Conservation (phyloP, 768 basidiomycete species). For the Boletus barrowsii region DNA sequence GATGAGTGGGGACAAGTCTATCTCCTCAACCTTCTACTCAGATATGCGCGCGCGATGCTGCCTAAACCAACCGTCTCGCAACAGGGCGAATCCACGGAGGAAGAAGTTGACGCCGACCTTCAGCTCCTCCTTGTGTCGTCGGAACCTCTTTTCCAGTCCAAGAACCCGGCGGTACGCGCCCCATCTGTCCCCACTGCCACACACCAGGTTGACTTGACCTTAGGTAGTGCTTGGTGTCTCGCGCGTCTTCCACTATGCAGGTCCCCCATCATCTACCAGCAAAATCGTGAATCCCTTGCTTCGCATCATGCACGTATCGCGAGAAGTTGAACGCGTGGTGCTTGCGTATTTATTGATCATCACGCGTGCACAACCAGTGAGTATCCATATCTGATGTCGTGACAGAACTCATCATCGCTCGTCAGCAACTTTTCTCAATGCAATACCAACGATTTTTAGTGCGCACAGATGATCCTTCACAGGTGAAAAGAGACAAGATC, state of each 20-base stretch:
- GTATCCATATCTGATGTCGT: conserved; percentile 23
- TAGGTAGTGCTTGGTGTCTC: conserved; percentile 80
- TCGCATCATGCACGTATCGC: conserved; percentile 62
- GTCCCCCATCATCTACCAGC: conserved; percentile 49
- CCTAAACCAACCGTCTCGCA: conserved; percentile 48
- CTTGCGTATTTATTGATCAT: conserved; percentile 69
- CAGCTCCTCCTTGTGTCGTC: conserved; percentile 67
- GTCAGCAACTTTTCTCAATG: conserved; percentile 50
- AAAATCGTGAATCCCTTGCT: conserved; percentile 72
- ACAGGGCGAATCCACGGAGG: conserved; percentile 33
- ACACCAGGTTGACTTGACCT: neutral
- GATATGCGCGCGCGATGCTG: conserved; percentile 86
- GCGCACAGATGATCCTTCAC: conserved; percentile 59
- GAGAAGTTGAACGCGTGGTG: conserved; percentile 74
- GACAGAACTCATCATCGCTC: neutral
- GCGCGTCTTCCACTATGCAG: conserved; percentile 72
- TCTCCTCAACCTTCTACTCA: conserved; percentile 68
- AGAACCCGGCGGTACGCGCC: conserved; percentile 77
- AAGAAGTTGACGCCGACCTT: conserved; percentile 76
- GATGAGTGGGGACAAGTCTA: conserved; percentile 97
- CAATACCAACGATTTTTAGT: conserved; percentile 69
- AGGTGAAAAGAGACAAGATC: conserved; percentile 75
- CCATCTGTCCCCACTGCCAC: neutral
- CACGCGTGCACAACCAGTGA: conserved; percentile 63
- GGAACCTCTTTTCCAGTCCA: conserved; percentile 78